Percentiles rank a stretch among this genome's conserved stretches.
phyloP scores from a whole-genome alignment of 371 early-diverging fungal species.

The Gilbertella persicaria region DNA sequence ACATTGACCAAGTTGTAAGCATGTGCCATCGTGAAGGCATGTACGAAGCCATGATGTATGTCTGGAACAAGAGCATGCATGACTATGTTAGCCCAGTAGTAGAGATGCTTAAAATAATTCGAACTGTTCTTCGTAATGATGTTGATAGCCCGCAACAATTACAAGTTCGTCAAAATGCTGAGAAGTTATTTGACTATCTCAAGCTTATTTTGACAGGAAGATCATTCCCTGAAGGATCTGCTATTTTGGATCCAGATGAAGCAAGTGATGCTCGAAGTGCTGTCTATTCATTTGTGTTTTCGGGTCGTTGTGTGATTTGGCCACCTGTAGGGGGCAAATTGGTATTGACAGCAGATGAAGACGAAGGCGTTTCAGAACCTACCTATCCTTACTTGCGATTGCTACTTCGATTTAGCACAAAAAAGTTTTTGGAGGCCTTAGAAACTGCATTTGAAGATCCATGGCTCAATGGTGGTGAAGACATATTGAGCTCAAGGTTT shows the following conservation, averaged over 20 bases:
- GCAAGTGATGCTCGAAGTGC: conserved; percentile 72
- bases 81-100: conserved; percentile 84
- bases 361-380: conserved; percentile 58
- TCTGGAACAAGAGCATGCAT: conserved; percentile 74
- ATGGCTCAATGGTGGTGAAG: conserved; percentile 67
- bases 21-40: conserved; percentile 67
- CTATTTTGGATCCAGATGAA: conserved; percentile 47
- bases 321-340: conserved; percentile 64
- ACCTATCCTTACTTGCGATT: conserved; percentile 78
- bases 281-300: conserved; percentile 79
- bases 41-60: conserved; percentile 77
- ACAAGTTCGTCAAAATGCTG: conserved; percentile 46
- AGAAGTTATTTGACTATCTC: conserved; percentile 75
- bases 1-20: conserved; percentile 72
- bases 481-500: conserved; percentile 50
- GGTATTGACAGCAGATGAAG: conserved; percentile 60
- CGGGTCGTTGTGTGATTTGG: conserved; percentile 73
- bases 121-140: conserved; percentile 50
- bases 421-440: conserved; percentile 68
- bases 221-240: conserved; percentile 68
- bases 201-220: conserved; percentile 71
- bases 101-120: conserved; percentile 68
- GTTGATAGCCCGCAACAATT: conserved; percentile 8
- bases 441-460: conserved; percentile 72
- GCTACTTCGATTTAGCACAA: conserved; percentile 65